Percentiles rank a stretch among this genome's conserved stretches.
Conservation (phyloP, 2,329 filamentous ascomycete genomes). For the Trichoderma polysporum region DNA sequence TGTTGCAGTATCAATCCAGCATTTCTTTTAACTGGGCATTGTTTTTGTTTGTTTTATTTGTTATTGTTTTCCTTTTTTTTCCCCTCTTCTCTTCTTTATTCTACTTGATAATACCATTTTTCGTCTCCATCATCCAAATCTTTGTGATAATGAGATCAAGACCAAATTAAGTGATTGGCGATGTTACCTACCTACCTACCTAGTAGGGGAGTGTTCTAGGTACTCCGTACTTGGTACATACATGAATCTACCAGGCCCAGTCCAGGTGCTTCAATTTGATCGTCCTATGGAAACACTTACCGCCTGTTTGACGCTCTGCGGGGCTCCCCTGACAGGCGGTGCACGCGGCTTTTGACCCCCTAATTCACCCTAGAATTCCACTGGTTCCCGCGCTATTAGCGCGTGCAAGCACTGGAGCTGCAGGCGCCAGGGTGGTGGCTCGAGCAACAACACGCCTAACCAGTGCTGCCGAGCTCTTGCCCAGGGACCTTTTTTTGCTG, state of each 20-base stretch:
- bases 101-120: background rate
- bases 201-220: background rate
- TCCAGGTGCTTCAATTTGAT: background rate
- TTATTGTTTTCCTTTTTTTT: background rate
- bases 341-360: background rate
- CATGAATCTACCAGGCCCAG: background rate
- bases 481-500: background rate
- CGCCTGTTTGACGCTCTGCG: conserved; percentile 6
- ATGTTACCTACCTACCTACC: no score
- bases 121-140: background rate
- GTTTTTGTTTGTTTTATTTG: background rate
- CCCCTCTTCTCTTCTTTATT: background rate
- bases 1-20: conserved; percentile 10
- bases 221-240: background rate
- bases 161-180: background rate
- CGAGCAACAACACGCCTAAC: conserved; percentile 4
- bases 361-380: conserved; percentile 15
- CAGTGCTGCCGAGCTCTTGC: background rate
- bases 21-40: conserved; percentile 3
- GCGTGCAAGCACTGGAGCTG: conserved; percentile 14
- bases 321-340: conserved; percentile 8
- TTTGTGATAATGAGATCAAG: background rate
- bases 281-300: conserved; percentile 1
- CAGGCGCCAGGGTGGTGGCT: conserved; percentile 10
- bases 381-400: conserved; percentile 8